Evolutionary conservation across 805 yeast genomes (phyloP).

Genomic region (Starmerella scarabaei): DNA sequence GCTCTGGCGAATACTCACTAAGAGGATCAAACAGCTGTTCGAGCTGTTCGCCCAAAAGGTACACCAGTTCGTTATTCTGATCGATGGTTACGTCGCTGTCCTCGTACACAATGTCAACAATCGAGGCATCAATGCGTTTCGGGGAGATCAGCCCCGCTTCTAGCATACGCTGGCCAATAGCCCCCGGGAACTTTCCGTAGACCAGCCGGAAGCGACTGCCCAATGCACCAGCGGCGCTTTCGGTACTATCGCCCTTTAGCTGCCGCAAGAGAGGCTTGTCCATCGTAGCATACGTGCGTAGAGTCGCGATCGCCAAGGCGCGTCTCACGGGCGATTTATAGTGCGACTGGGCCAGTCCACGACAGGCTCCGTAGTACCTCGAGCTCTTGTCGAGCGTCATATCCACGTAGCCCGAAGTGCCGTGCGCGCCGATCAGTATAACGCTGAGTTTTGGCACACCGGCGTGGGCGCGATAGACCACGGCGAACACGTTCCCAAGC

Average conservation of each 20-base stretch:
- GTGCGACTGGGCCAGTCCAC: constrained; percentile 43
- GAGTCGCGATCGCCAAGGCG: constrained; percentile 60
- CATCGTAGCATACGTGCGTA: constrained; percentile 54
- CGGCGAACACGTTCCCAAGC: constrained; percentile 27
- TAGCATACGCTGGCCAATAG: constrained; percentile 45
- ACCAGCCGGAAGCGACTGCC: constrained; percentile 55
- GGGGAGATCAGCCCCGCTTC: constrained; percentile 46
- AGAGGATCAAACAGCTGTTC: constrained; percentile 84
- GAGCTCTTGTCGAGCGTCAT: constrained; percentile 49
- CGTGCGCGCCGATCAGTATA: constrained; percentile 35
- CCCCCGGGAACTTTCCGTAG: constrained; percentile 39
- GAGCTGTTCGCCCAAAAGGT: constrained; percentile 65
- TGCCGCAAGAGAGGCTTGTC: constrained; percentile 24
- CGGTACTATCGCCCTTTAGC: constrained; percentile 36
- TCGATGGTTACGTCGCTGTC: constrained; percentile 41
- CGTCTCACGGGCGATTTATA: constrained; percentile 49
- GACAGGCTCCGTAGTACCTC: constrained; percentile 65
- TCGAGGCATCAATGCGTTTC: constrained; percentile 36
- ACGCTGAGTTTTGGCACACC: constrained; percentile 23
- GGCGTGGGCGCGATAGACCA: constrained; percentile 24
- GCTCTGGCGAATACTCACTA: constrained; percentile 84
- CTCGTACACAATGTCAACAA: constrained; percentile 66
- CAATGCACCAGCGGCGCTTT: constrained; percentile 67
- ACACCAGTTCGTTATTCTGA: constrained; percentile 63
- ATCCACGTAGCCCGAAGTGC: constrained; percentile 46